These are phyloP conservation scores for Komagataella pseudopastoris DNA, from an alignment of 805 yeast genomes.

Conservation along the genomic window DNA sequence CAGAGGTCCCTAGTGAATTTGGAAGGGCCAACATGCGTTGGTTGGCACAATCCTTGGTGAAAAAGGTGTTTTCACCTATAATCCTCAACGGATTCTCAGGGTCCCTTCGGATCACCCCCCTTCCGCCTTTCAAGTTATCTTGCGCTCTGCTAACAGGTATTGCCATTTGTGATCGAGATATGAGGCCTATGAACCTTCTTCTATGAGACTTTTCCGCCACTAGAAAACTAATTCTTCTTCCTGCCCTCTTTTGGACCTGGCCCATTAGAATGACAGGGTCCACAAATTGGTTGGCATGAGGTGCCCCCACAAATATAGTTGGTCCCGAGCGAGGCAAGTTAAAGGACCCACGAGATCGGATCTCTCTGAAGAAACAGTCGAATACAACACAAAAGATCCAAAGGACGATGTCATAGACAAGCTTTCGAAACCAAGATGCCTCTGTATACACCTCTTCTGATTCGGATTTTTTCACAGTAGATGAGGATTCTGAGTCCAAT, in stretches of 20 bases:
- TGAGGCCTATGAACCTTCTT: slow-evolving; percentile 48
- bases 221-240: slow-evolving; percentile 34
- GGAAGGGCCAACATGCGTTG: slow-evolving; percentile 71
- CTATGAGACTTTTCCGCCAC: slow-evolving; percentile 40
- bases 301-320: slow-evolving; percentile 69
- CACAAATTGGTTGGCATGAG: slow-evolving; percentile 83
- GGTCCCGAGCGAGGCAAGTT: slow-evolving; percentile 49
- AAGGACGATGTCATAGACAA: slow-evolving; percentile 36
- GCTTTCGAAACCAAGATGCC: slow-evolving; percentile 10
- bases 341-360: slow-evolving; percentile 59
- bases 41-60: slow-evolving; percentile 45
- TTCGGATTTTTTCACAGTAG: not conserved
- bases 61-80: slow-evolving; percentile 52
- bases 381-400: slow-evolving; percentile 30
- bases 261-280: slow-evolving; percentile 65
- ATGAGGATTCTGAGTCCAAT: not conserved
- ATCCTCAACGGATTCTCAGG: slow-evolving; percentile 33
- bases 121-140: slow-evolving; percentile 58
- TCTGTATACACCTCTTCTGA: not conserved
- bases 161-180: slow-evolving; percentile 65
- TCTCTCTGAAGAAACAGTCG: slow-evolving; percentile 63
- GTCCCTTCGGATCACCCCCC: slow-evolving; percentile 51
- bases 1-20: slow-evolving; percentile 62
- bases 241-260: slow-evolving; percentile 44
- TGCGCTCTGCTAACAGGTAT: slow-evolving; percentile 93